Evolutionary conservation across 768 basidiomycete genomes (phyloP).

Genomic region (Terana coerulea): DNA sequence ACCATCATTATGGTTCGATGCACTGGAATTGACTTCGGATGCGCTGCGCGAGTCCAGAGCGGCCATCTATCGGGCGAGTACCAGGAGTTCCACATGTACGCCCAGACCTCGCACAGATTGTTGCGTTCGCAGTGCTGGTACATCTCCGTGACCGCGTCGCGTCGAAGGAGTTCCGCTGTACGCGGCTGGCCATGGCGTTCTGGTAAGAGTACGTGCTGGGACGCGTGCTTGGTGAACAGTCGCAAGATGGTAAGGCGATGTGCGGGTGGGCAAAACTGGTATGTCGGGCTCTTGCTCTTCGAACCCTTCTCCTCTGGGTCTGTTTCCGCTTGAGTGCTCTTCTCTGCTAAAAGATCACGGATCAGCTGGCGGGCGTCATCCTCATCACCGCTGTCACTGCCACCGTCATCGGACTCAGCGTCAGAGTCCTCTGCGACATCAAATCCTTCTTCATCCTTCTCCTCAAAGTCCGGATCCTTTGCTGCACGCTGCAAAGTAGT

Average conservation of each 20-base stretch:
- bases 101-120: conserved; percentile 25
- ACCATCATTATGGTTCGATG: conserved; percentile 15
- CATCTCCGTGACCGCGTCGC: conserved; percentile 30
- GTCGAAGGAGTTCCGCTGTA: conserved; percentile 23
- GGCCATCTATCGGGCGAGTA: conserved; percentile 25
- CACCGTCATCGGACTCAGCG: too few relatives aligned
- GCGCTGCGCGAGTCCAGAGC: conserved; percentile 20
- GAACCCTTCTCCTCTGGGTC: too few relatives aligned
- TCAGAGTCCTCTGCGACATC: too few relatives aligned
- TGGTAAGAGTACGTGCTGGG: conserved; percentile 25
- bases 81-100: conserved; percentile 29
- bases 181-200: conserved; percentile 15
- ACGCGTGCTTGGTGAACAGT: conserved; percentile 29
- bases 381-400: too few relatives aligned
- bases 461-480: background rate
- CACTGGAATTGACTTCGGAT: conserved; percentile 10
- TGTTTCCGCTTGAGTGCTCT: too few relatives aligned
- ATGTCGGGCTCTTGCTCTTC: background rate
- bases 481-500: too few relatives aligned
- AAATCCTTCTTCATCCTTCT: too few relatives aligned
- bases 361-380: too few relatives aligned
- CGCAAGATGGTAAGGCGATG: conserved; percentile 25
- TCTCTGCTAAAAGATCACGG: too few relatives aligned
- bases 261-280: conserved; percentile 28
- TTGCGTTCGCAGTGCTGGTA: conserved; percentile 23